Percentiles rank a stretch among this genome's conserved stretches.
phyloP scores from a whole-genome alignment of 2,329 filamentous ascomycete species.

The Hypoxylon sp. region DNA sequence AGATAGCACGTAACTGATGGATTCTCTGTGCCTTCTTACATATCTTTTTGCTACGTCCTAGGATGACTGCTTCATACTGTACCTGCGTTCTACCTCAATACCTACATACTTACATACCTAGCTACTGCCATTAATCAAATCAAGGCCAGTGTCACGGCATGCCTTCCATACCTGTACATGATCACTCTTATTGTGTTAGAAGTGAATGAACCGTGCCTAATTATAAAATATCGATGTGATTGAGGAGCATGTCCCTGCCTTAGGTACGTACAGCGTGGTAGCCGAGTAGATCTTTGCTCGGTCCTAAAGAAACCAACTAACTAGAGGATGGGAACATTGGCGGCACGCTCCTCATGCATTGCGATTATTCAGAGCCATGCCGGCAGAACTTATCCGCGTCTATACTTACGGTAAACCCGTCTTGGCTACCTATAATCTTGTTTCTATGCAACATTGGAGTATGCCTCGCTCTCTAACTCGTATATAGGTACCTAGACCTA shows the following conservation, averaged over 20 bases:
- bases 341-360: slow-evolving; percentile 29
- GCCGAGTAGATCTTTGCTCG: background rate
- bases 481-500: background rate
- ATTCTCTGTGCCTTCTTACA: slow-evolving; percentile 1
- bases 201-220: background rate
- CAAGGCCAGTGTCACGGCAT: background rate
- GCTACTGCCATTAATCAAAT: background rate
- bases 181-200: too few relatives aligned
- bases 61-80: slow-evolving; percentile 6
- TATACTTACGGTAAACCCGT: slow-evolving; percentile 8
- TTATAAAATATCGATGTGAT: background rate
- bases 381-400: slow-evolving; percentile 15
- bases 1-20: slow-evolving; percentile 9
- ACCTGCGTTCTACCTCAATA: background rate
- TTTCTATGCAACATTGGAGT: background rate
- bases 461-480: background rate
- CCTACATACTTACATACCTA: slow-evolving; percentile 6
- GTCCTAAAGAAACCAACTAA: background rate
- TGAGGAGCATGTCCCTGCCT: background rate
- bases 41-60: slow-evolving; percentile 7
- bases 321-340: background rate
- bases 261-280: slow-evolving; percentile 16
- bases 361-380: slow-evolving; percentile 42
- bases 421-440: slow-evolving; percentile 12
- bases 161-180: background rate